phyloP scores from a whole-genome alignment of 768 basidiomycete species.

The Leccinum aurantiacum region DNA sequence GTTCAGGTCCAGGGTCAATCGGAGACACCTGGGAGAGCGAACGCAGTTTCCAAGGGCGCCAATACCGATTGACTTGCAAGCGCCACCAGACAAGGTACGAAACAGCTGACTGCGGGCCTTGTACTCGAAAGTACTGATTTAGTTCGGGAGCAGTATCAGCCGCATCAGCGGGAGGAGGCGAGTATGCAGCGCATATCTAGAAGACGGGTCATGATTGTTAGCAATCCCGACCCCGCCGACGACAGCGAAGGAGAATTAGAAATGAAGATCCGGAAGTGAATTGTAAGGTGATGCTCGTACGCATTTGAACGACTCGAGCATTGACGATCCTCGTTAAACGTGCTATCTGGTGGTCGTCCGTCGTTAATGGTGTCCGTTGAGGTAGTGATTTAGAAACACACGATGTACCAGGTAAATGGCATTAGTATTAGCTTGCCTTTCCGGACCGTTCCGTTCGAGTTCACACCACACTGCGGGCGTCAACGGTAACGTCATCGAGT shows the following conservation, averaged over 20 bases:
- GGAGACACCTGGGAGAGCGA: constrained; percentile 6
- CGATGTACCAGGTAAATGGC: background rate
- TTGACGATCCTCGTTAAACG: constrained; percentile 3
- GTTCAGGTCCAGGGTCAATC: constrained; percentile 19
- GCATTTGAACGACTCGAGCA: background rate
- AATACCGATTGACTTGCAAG: constrained; percentile 10
- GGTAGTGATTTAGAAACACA: background rate
- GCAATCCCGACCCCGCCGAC: constrained; percentile 29
- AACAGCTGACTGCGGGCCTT: background rate
- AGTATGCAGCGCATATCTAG: constrained; percentile 19
- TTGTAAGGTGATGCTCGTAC: constrained; percentile 5
- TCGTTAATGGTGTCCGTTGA: background rate
- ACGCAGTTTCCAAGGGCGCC: constrained; percentile 8
- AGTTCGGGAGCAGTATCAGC: constrained; percentile 11
- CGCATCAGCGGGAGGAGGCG: constrained; percentile 13
- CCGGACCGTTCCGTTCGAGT: constrained; percentile 31
- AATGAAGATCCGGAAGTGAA: constrained; percentile 11
- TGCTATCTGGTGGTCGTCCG: background rate
- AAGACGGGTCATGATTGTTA: constrained; percentile 32
- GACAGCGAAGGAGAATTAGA: constrained; percentile 31
- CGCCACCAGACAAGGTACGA: constrained; percentile 22
- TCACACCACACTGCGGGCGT: constrained; percentile 20
- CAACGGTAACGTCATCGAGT: constrained; percentile 29
- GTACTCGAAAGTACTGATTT: constrained; percentile 5
- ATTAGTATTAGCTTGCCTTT: background rate